Base-by-base conservation (phyloP, 805 yeast species). In the Ogataea thermomethanolica region DNA sequence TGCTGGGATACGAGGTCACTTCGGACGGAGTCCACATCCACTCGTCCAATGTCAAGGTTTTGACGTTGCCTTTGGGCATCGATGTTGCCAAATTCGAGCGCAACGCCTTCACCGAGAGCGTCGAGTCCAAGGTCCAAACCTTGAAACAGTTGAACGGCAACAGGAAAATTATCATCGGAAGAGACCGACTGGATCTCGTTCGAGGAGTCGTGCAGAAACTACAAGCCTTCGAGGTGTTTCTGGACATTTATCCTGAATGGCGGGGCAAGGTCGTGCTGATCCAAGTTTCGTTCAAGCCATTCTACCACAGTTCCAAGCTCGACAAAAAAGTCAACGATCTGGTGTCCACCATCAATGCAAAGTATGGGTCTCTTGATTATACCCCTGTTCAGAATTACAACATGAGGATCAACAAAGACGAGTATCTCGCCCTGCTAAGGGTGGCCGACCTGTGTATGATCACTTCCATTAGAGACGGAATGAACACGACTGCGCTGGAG, bases 221-320 rank as follows among this genome's bases (percentile, higher is more conserved):
- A 27, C 84, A 88, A 62, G 97, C 97, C 0, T 90, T 83, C 63
- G 95, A 87, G 55, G 77, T 80, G 66, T 87, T 93, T 50, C 69
- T 93, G 49, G 86, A 84, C 43, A 80, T 85, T 85, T 89, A 81
- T 53, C 99, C 99, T 2, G 89, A 89, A 49, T 88, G 95, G 95
- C 72, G 84, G 41, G 61, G 58, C 8, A 79, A 82, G 45, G 96
- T 89, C 12, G 93, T 88, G 4, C 69, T 91, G 51, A 84, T 93
- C 51, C 99, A 93, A 65, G 96, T 93, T 17, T 84, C 95, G 4
- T 81, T 89, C 33, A 95, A 95, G 14, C 81, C 84, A 6, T 74
- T 66, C 55, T 69, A 71, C 39, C 76, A 76, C 54, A 72, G 81
- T 7, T 67, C 78, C 17, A 80, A 77, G 55, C 69, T 87, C 29